Evolutionary conservation across 371 early-diverging fungal genomes (phyloP), one percentile per base, ranked within the genome.

Genomic region (Mucor piriformis): DNA sequence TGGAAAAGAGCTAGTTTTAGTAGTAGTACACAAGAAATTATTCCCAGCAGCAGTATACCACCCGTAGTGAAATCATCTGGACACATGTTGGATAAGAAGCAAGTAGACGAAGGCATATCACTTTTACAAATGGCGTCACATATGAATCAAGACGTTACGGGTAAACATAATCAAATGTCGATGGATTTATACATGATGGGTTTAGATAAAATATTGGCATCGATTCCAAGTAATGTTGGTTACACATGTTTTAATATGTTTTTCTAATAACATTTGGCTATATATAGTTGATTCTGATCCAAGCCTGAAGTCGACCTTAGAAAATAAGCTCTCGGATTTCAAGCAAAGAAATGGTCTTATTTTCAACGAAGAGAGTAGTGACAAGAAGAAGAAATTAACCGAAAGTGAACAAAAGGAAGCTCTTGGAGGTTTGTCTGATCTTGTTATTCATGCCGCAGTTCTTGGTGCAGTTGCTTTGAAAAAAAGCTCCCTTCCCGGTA

Each of bases 401-500:
- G 48, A 59, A 12, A 25, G 51, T 12, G 46, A 60, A 32, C 37
- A 61, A 38, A 44, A 63, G 11, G 43, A 57, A 37, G 57, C 61
- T 6, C 32, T 65, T 2, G 40, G 49, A n/a, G 63, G 63, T 32
- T 44, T 83, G 13, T 72, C 76, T 3, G 73, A 80, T 23, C 55
- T 79, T 11, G 66, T 87, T 18, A 77, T 84, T 57, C 76, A 81
- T 16, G 74, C 83, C 2, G 83, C 85, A 0, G 80, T 86, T 13
- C 55, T 69, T 20, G 63, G 76, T 27, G 87, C 87, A 7, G 74
- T 87, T 20, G 81, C 83, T 3, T 58, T 87, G 11, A 87, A 87
- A 60, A 82, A 81, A 43, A 84, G 85, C 6, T 83, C 84, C 15
- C 74, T 87, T 46, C 87, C 87, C 54, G 59, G 77, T 71, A 66